A percentile compares a stretch with the other conserved stretches of the same genome.
phyloP scores from a whole-genome alignment of 2,329 filamentous ascomycete genomes.

The Calonectria henricotiae region DNA sequence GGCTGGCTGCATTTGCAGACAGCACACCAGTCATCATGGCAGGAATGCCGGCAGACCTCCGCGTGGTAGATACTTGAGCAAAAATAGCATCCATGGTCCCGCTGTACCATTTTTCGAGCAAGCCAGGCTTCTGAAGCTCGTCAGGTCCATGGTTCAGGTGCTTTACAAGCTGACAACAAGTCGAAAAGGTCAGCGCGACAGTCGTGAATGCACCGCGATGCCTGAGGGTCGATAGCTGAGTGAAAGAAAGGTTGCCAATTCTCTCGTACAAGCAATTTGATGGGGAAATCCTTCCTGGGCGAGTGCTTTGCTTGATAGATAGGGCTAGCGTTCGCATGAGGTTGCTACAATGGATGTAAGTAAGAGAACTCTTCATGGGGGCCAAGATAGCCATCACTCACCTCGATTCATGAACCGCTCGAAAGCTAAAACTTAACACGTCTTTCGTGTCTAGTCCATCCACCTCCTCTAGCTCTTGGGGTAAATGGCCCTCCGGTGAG shows the following conservation, averaged over 20 bases:
- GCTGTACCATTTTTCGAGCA: slow-evolving; percentile 81
- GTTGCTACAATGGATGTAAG: slow-evolving; percentile 68
- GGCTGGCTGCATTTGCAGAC: slow-evolving; percentile 73
- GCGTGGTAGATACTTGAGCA: slow-evolving; percentile 85
- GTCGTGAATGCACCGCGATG: slow-evolving; percentile 96
- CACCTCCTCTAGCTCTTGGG: slow-evolving; percentile 81
- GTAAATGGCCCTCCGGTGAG: slow-evolving; percentile 91
- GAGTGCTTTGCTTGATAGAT: slow-evolving; percentile 67
- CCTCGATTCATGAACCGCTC: slow-evolving; percentile 95
- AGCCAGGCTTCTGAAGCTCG: slow-evolving; percentile 55
- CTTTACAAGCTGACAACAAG: slow-evolving; percentile 80
- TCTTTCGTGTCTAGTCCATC: slow-evolving; percentile 88
- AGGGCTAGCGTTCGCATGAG: slow-evolving; percentile 77
- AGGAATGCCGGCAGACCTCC: slow-evolving; percentile 93
- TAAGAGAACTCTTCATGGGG: slow-evolving; percentile 5
- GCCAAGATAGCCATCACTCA: slow-evolving; percentile 56
- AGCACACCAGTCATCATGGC: slow-evolving; percentile 88
- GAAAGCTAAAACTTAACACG: slow-evolving; percentile 93
- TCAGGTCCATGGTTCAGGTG: slow-evolving; percentile 60
- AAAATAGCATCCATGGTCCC: slow-evolving; percentile 80
- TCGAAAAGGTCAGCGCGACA: slow-evolving; percentile 88
- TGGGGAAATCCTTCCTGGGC: slow-evolving; percentile 65
- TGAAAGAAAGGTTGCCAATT: slow-evolving; percentile 84
- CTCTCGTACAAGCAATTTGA: slow-evolving; percentile 71
- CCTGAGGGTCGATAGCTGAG: slow-evolving; percentile 85